phyloP scores from a whole-genome alignment of 345 rosid species.

The Stellera chamaejasme region DNA sequence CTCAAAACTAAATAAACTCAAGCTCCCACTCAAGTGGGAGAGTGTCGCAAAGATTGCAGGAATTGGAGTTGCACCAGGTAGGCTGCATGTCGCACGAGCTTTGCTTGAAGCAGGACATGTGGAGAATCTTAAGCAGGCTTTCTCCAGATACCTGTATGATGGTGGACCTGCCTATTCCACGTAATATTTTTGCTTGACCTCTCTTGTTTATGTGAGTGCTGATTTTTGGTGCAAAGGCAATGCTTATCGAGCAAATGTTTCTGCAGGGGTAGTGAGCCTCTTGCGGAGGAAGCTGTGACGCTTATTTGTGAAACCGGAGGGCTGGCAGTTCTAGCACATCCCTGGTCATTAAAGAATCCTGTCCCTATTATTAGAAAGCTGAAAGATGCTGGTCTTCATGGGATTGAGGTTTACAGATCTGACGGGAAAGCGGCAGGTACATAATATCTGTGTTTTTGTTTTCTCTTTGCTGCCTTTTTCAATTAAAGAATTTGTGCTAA shows the following conservation, averaged over 20 bases:
- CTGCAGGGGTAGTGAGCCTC: conserved; percentile 85
- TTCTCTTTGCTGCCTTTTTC: neutral
- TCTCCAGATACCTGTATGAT: conserved; percentile 68
- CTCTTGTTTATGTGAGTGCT: conserved; percentile 4
- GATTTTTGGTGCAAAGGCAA: neutral
- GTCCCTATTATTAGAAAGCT: conserved; percentile 46
- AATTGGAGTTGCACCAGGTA: conserved; percentile 88
- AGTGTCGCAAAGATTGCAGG: conserved; percentile 81
- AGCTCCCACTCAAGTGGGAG: conserved; percentile 87
- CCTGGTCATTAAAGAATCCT: conserved; percentile 89
- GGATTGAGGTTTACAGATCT: conserved; percentile 81
- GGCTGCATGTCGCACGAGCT: conserved; percentile 91
- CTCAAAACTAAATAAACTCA: conserved; percentile 65
- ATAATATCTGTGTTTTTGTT: neutral
- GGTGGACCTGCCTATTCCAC: conserved; percentile 93
- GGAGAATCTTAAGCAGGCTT: conserved; percentile 82
- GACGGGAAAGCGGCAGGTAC: conserved; percentile 77
- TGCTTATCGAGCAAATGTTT: conserved; percentile 4
- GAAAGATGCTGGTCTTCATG: conserved; percentile 86
- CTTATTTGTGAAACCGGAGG: conserved; percentile 77
- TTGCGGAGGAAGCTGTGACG: conserved; percentile 64
- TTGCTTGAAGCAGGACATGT: conserved; percentile 91
- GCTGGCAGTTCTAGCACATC: conserved; percentile 94
- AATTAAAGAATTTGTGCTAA: too few species aligned
- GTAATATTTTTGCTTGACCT: conserved; percentile 27